Evolutionary conservation across 169 alveolate genomes (phyloP), one percentile per base, ranked within the genome.

Genomic region (Cryptosporidium viatorum): DNA sequence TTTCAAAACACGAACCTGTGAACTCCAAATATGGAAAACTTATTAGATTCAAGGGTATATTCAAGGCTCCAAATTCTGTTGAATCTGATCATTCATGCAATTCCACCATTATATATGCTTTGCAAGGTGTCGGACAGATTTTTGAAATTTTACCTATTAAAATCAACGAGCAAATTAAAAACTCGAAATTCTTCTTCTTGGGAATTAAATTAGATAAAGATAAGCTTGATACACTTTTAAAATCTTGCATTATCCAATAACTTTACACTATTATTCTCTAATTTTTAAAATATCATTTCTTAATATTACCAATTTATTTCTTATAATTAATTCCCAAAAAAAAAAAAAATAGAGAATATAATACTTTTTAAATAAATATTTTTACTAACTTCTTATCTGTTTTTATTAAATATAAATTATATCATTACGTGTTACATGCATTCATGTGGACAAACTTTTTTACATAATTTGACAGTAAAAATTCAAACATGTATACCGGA

Each of bases 71-170:
- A 8, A 84, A 84, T 58, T 92, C 80, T 37, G 48, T 80, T 43
- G 43, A 68, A 14, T 39, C 74, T 18, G n/a, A 70, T 3, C 16
- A 45, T 33, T 9, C 0, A 2, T 62, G 6, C 14, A n/a, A 39
- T n/a, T 55, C 67, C 67, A 55, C 16, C 1, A 3, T 21, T 31
- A 55, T 71, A 50, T 86, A 45, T 59, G 92, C 92, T 39, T 62
- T 93, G 41, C 95, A 93, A 84, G 95, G 95, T 0, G 94, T 93
- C 21, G 95, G 95, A 37, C 84, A 74, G 69, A 33, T 92, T 23
- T 93, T 89, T 84, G 95, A 93, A 80, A 86, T 93, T 18, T 58
- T 50, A 26, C 92, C 85, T 39, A 68, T 86, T 16, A 91, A 91
- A 18, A 31, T 31, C 23, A 45, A 16, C 21, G 85, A 71, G 41